These are phyloP conservation scores for Amanita inopinata DNA, from an alignment of 768 basidiomycete species.

Conservation along the genomic window DNA sequence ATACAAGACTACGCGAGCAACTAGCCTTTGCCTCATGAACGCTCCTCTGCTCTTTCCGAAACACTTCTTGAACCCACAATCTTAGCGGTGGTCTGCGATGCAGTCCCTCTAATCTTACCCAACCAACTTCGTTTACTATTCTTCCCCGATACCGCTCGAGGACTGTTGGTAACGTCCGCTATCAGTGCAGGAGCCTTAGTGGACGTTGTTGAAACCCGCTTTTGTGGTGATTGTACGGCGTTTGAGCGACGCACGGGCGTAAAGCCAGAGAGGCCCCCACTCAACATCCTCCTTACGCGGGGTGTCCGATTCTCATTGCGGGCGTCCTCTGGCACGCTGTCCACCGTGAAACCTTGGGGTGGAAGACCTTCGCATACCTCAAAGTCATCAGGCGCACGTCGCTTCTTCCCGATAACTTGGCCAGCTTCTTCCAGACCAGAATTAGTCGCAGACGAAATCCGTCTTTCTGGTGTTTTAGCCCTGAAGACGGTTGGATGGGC, in stretches of 20 bases:
- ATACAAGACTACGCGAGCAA: constrained; percentile 16
- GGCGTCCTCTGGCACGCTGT: constrained; percentile 37
- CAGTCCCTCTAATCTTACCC: constrained; percentile 52
- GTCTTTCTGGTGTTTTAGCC: constrained; percentile 39
- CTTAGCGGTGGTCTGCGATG: constrained; percentile 20
- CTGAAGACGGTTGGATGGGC: constrained; percentile 36
- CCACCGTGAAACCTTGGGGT: constrained; percentile 54
- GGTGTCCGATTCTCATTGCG: constrained; percentile 41
- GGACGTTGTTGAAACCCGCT: constrained; percentile 24
- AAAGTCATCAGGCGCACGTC: constrained; percentile 70
- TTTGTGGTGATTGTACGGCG: constrained; percentile 37
- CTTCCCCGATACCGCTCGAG: constrained; percentile 30
- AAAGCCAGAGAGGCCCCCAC: constrained; percentile 54
- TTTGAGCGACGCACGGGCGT: constrained; percentile 55
- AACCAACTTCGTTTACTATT: constrained; percentile 55
- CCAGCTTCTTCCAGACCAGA: constrained; percentile 13
- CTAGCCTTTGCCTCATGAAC: constrained; percentile 11
- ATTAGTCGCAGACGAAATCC: constrained; percentile 23
- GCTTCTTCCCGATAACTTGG: constrained; percentile 50
- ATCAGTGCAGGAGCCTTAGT: constrained; percentile 29
- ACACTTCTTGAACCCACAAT: constrained; percentile 4
- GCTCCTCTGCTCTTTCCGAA: constrained; percentile 3
- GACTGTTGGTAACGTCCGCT: constrained; percentile 62
- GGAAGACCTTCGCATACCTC: constrained; percentile 47
- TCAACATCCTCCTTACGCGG: constrained; percentile 49